Evolutionary conservation across 768 basidiomycete genomes (phyloP).

Genomic region (Tylopilus plumbeoviolaceoides): DNA sequence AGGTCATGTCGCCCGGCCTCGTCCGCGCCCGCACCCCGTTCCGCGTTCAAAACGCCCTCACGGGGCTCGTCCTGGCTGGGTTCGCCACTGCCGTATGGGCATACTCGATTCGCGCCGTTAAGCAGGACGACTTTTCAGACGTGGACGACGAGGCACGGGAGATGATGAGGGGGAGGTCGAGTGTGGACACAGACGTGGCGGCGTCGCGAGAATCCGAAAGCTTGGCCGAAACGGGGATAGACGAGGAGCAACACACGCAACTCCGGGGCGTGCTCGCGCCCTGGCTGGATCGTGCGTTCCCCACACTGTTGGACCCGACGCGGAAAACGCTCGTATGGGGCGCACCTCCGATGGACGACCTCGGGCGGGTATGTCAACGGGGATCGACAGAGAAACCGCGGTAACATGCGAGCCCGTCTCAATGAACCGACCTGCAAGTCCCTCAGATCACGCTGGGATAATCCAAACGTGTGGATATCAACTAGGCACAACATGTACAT

Average conservation of each 20-base stretch:
- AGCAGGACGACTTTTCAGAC: slow-evolving; percentile 89
- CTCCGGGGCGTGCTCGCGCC: slow-evolving; percentile 44
- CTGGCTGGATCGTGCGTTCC: slow-evolving; percentile 42
- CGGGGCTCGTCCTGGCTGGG: slow-evolving; percentile 63
- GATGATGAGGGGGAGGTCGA: slow-evolving; percentile 34
- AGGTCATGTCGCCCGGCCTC: slow-evolving; percentile 83
- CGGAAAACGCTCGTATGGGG: slow-evolving; percentile 67
- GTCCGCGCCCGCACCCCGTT: slow-evolving; percentile 85
- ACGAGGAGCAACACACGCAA: neutral
- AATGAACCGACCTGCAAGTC: neutral
- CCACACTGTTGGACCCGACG: slow-evolving; percentile 53
- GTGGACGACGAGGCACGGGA: slow-evolving; percentile 73
- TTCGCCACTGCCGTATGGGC: slow-evolving; percentile 84
- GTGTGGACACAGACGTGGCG: neutral
- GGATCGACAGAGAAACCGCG: neutral
- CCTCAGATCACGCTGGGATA: neutral
- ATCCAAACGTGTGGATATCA: neutral
- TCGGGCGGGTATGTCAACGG: slow-evolving; percentile 40
- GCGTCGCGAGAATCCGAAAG: neutral
- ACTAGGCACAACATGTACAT: too few relatives aligned
- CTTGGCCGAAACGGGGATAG: neutral
- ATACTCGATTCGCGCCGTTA: slow-evolving; percentile 92
- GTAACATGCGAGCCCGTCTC: neutral
- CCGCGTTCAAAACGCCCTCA: slow-evolving; percentile 71
- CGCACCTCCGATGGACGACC: slow-evolving; percentile 63